Conservation (phyloP, 345 rosid genomes). For the Brassica incana region DNA sequence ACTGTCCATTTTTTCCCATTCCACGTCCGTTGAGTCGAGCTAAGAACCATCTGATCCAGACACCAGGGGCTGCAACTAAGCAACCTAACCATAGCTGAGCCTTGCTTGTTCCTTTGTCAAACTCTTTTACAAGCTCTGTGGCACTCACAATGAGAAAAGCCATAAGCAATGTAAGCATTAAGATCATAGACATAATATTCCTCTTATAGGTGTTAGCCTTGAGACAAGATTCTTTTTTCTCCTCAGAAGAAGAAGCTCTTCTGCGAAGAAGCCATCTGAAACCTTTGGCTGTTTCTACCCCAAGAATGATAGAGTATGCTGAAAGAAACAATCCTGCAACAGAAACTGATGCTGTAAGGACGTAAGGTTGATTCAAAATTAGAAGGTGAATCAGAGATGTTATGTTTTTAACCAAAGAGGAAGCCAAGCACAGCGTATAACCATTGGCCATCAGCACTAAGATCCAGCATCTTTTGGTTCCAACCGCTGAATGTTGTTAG, state of each 20-base stretch:
- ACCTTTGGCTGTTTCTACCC: conserved; percentile 82
- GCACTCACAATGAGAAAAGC: conserved; percentile 54
- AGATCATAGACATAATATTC: conserved; percentile 44
- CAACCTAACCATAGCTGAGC: conserved; percentile 87
- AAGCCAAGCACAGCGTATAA: conserved; percentile 63
- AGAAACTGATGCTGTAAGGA: background rate
- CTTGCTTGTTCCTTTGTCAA: conserved; percentile 45
- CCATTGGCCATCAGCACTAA: conserved; percentile 73
- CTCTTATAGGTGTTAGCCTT: conserved; percentile 45
- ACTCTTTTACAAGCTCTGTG: conserved; percentile 48
- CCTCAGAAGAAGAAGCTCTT: conserved; percentile 25
- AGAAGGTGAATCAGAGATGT: background rate
- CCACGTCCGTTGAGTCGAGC: conserved; percentile 85
- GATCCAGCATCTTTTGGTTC: conserved; percentile 97
- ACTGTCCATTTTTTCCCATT: conserved; percentile 53
- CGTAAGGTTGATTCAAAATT: background rate
- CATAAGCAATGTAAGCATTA: conserved; percentile 49
- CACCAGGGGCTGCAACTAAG: conserved; percentile 72
- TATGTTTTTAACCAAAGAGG: conserved; percentile 53
- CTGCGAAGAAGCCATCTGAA: conserved; percentile 54
- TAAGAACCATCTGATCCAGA: conserved; percentile 95
- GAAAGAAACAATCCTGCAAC: conserved; percentile 76
- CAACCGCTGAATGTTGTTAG: conserved; percentile 95
- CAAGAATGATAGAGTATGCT: conserved; percentile 68
- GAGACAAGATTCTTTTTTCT: conserved; percentile 8